Evolutionary conservation across 169 alveolate species (phyloP).

Genomic region (Condylostoma magnum): DNA sequence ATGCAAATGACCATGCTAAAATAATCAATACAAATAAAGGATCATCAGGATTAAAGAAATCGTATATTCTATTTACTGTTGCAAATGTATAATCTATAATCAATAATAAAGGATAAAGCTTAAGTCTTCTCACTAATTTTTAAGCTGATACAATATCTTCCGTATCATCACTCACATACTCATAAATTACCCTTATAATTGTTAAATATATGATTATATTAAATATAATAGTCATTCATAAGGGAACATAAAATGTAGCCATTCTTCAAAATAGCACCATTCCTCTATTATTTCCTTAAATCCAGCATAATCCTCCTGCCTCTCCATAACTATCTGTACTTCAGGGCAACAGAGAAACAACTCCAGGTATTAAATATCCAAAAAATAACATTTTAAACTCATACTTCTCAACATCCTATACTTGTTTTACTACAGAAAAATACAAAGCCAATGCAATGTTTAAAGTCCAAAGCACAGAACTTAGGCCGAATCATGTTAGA

Average conservation of each 20-base stretch:
- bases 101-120: constrained; percentile 12
- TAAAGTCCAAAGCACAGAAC: background rate
- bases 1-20: background rate
- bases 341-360: background rate
- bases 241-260: background rate
- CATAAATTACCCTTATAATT: background rate
- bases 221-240: background rate
- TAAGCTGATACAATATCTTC: background rate
- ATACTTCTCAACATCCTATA: background rate
- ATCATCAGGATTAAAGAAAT: constrained; percentile 2
- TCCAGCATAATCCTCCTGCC: constrained; percentile 31
- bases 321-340: constrained; percentile 16
- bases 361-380: constrained; percentile 3
- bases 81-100: background rate
- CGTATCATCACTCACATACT: background rate
- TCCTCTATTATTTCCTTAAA: background rate
- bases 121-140: constrained; percentile 6
- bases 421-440: background rate
- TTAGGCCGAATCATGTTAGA: background rate
- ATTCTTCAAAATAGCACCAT: background rate
- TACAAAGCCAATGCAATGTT: constrained; percentile 7
- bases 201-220: background rate
- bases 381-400: background rate
- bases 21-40: background rate
- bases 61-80: constrained; percentile 10